Conservation (phyloP, 1,139 yeast species). For the Candida pseudoviswanathii region DNA sequence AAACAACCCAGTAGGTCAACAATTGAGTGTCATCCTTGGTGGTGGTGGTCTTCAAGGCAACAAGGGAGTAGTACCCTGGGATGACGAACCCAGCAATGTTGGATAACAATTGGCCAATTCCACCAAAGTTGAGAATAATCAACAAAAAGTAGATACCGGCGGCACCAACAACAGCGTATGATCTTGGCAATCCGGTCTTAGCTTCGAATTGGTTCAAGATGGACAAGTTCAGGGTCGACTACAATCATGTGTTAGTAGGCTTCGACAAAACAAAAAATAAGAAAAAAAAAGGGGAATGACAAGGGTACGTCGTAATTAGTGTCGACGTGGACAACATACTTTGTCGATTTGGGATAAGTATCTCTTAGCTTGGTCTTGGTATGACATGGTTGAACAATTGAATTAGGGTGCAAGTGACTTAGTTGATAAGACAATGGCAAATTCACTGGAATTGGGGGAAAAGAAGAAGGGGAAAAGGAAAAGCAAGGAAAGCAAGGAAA, state of each 20-base stretch:
- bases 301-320: background rate
- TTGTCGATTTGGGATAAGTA: constrained; percentile 31
- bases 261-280: no score
- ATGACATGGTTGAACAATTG: constrained; percentile 23
- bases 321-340: constrained; percentile 23
- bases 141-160: constrained; percentile 69
- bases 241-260: constrained; percentile 3
- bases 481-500: background rate
- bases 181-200: constrained; percentile 80
- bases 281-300: no score
- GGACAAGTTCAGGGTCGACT: constrained; percentile 33
- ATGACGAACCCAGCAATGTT: constrained; percentile 88
- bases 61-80: constrained; percentile 87
- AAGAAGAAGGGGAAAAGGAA: background rate
- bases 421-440: background rate
- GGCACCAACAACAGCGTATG: constrained; percentile 74
- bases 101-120: constrained; percentile 88
- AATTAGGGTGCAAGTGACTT: background rate
- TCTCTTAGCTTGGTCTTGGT: constrained; percentile 28
- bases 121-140: constrained; percentile 88
- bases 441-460: constrained; percentile 1
- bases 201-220: constrained; percentile 59
- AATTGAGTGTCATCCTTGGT: constrained; percentile 80
- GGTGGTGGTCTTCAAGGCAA: constrained; percentile 74
- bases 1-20: constrained; percentile 96